These are phyloP conservation scores for Cutaneotrichosporon sp. DNA, from an alignment of 1,284 basidiomycete genomes.

Conservation along the genomic window DNA sequence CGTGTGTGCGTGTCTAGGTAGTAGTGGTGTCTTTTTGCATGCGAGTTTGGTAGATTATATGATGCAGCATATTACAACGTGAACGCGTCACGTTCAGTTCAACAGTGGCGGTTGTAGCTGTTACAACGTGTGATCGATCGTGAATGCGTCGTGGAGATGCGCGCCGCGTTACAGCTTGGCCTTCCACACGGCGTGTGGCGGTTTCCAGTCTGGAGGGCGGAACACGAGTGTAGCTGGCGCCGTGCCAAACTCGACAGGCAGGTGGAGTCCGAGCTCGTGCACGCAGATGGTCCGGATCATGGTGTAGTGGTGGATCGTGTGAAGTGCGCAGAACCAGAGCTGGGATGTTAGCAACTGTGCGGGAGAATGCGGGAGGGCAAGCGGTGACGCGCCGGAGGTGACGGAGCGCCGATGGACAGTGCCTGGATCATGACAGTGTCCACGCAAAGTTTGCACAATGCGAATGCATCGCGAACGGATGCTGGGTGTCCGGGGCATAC, in stretches of 20 bases:
- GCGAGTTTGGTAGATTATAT: background rate
- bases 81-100: no score
- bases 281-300: slow-evolving; percentile 45
- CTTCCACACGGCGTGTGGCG: slow-evolving; percentile 10
- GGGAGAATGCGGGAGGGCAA: background rate
- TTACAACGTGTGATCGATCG: background rate
- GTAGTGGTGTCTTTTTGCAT: background rate
- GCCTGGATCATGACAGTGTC: no score
- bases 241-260: slow-evolving; percentile 44
- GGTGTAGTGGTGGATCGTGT: slow-evolving; percentile 45
- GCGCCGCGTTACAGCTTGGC: slow-evolving; percentile 14
- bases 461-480: no score
- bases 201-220: slow-evolving; percentile 21
- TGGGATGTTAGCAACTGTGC: slow-evolving; percentile 10
- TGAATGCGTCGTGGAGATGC: background rate
- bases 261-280: slow-evolving; percentile 40
- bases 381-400: no score
- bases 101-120: background rate
- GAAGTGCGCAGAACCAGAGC: slow-evolving; percentile 45
- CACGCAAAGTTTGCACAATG: no score
- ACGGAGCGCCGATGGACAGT: no score
- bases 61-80: background rate
- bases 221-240: slow-evolving; percentile 43
- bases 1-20: background rate
- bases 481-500: no score